Evolutionary conservation across 2,329 filamentous ascomycete genomes (phyloP).

Genomic region (Aspergillus sp.): DNA sequence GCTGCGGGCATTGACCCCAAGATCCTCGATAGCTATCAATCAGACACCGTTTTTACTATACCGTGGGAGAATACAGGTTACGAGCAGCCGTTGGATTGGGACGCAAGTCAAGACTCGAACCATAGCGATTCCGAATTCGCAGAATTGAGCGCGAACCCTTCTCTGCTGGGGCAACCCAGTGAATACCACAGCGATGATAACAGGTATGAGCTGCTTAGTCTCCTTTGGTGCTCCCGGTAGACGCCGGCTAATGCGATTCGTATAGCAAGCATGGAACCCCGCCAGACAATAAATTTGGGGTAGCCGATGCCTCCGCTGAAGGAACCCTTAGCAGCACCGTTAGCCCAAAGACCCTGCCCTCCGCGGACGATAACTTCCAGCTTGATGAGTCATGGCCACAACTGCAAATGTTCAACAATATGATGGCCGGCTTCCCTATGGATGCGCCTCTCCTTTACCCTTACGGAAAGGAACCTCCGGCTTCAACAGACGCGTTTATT

Average conservation of each 20-base stretch:
- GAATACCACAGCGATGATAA: conserved; percentile 26
- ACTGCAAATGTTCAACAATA: conserved; percentile 36
- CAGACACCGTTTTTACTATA: conserved; percentile 35
- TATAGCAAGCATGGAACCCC: conserved; percentile 34
- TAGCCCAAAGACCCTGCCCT: conserved; percentile 38
- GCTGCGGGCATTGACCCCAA: conserved; percentile 45
- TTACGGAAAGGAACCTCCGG: conserved; percentile 30
- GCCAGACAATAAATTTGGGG: conserved; percentile 33
- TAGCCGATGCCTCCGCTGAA: conserved; percentile 29
- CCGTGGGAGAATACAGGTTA: conserved; percentile 38
- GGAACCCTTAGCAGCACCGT: conserved; percentile 36
- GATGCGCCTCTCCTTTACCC: conserved; percentile 34
- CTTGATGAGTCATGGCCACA: conserved; percentile 40
- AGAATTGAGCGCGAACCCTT: conserved; percentile 28
- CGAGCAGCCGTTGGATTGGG: conserved; percentile 39
- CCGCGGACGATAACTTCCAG: conserved; percentile 39
- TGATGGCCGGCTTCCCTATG: conserved; percentile 32
- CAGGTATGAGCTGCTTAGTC: conserved; percentile 25
- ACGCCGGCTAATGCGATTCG: conserved; percentile 13
- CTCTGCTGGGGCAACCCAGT: conserved; percentile 26
- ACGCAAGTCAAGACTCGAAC: conserved; percentile 41
- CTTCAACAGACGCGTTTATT: conserved; percentile 33
- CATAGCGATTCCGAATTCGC: conserved; percentile 37
- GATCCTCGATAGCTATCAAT: conserved; percentile 42
- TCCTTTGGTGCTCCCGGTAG: neutral